Evolutionary conservation across 768 basidiomycete genomes (phyloP), one percentile per base, ranked within the genome.

Genomic region (Tricholoma furcatifolium): DNA sequence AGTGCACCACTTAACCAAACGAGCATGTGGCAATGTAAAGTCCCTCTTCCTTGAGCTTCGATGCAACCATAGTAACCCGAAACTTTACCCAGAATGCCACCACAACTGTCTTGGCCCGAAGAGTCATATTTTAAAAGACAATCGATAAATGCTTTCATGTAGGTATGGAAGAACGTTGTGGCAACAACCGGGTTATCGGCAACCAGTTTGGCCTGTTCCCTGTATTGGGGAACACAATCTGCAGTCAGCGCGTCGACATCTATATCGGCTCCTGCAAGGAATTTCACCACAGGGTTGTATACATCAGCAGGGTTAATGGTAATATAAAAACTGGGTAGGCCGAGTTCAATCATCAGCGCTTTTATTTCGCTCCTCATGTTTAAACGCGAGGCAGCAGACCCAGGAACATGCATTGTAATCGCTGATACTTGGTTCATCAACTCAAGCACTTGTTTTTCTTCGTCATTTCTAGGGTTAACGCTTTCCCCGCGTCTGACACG

Each of bases 261-360:
- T 6, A 74, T 70, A 0, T 75, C 65, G 2, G 21, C 24, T 0
- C 77, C 75, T 1, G 65, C 63, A 0, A 78, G 43, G 43, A 78
- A 67, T 31, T 69, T 67, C 1, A 80, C 65, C 2, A 79, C 2
- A 1, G 75, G 75, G 59, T 72, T 75, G 32, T 74, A 67, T 0
- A 74, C 58, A 55, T 77, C 75, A n/a, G 72, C 68, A 30, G 76
- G 77, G 61, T 78, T 79, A 8, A 79, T 69, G 0, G 77, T 80
- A 0, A 79, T 40, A 56, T 63, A 80, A 35, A 78, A 75, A 27
- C 58, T 71, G 1, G 75, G 76, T 1, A 72, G 6, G 0, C 78
- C 76, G 8, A 65, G 49, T 0, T 62, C 56, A 14, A 66, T 62
- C 41, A 71, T 75, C 9, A 77, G 15, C 0, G 51, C 64, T 2